Base-by-base conservation (phyloP, 2,329 filamentous ascomycete genomes). In the Beauveria sp. region DNA sequence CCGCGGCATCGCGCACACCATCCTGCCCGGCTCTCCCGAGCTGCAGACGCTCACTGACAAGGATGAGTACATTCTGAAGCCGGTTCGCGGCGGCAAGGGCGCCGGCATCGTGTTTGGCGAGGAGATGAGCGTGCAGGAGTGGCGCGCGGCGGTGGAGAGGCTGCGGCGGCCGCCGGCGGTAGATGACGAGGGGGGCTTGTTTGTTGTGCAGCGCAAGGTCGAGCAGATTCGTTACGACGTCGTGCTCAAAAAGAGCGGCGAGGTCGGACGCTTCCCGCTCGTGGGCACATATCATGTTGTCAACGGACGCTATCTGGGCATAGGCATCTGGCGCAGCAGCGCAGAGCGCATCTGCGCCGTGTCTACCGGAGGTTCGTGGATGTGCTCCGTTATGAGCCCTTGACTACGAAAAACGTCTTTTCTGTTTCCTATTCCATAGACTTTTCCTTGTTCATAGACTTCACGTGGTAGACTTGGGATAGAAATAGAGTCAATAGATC, bases 71-170 rank as follows among this genome's bases (percentile, higher is more conserved):
- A 64, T 78, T 0, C 66, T 78, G 0, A 78, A 78, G 51, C 74
- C 74, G 0, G 71, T 74, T 16, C 72, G 73, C 1, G 68, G 73
- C 14, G 76, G 75, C 0, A 76, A 76, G 49, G 76, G 76, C 0
- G 70, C 69, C 0, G 76, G 76, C 1, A 77, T 78, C 43, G 45
- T 75, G 0, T 77, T 78, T 56, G 73, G 75, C 10, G 72, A 75
- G 3, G 73, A 77, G 18, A 12, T 76, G 3, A 62, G 54, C 3
- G 53, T 18, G 5, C n/a, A 20, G 8, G 40, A 26, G 5, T 56
- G 53, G 53, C 40, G 40, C 0, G 31, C 66, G 2, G 61, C 61
- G 4, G 40, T 76, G 42, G 48, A 65, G 9, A 40, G 52, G 16
- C 65, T 72, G 14, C 20, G 40, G 1, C 62, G 59, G 1, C 48